Evolutionary conservation across 2,329 filamentous ascomycete genomes (phyloP), one percentile per base, ranked within the genome.

Genomic region (Clonostachys rhizophaga): DNA sequence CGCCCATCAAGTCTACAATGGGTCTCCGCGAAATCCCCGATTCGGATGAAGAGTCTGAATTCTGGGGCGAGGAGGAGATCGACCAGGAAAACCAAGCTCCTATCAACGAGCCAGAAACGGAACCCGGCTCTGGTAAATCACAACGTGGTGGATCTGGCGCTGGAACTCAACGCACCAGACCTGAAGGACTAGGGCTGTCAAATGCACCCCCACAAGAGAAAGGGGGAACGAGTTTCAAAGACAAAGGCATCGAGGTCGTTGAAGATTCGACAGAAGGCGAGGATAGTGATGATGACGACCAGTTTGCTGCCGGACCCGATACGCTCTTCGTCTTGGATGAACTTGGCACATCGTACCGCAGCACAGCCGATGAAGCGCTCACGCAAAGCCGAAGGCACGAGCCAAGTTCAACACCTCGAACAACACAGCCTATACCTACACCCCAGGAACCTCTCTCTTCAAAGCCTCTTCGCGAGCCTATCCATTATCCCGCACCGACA

Each of bases 1-100:
- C 36, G 14, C 17, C 36, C 14, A 18, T 14, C 10, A 18, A 39
- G 36, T 4, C 14, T 39, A 3, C 36, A 3, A 39, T 39, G 36
- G 17, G 36, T 39, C 14, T 54, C 17, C 47, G 57, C 17, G 72
- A 76, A 48, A 76, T 79, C 33, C 71, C 75, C 1, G 75, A 79
- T 49, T 76, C 75, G 2, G 75, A 78, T 36, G 72, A 70, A 11
- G 72, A 74, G 7, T 55, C 62, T 8, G 62, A 62, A 1, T 39
- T 8, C 36, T 39, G 36, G 36, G 36, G 36, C 5, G 16, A 40
- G 33, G 46, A 44, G 17, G 13, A 36, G n/a, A 37, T 34, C 14
- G 42, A 47, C 12, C 34, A 39, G 41, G 46, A 47, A 17, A 44
- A 35, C 14, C 41, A 40, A 30, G n/a, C n/a, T 52, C 51, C 24